These are phyloP conservation scores for Narthecium ossifragum DNA, from an alignment of 106 monocot species.

Conservation along the genomic window DNA sequence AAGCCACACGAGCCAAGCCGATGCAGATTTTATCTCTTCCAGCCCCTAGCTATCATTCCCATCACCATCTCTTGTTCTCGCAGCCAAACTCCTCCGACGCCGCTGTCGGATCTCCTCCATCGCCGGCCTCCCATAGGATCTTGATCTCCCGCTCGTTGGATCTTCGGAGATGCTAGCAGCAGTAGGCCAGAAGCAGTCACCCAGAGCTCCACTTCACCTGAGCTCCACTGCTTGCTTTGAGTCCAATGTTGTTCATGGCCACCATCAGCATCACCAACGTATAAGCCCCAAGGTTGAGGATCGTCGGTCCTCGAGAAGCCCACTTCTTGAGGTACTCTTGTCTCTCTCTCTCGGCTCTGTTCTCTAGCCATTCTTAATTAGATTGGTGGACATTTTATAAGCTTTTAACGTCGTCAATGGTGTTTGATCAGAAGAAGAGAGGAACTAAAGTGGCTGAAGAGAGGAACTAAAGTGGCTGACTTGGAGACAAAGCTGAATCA, in stretches of 20 bases:
- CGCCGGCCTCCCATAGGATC: too few species aligned
- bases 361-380: neutral
- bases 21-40: too few species aligned
- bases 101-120: too few species aligned
- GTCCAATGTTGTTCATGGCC: constrained; percentile 29
- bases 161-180: constrained; percentile 54
- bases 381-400: neutral
- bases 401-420: neutral
- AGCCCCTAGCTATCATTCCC: too few species aligned
- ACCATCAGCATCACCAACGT: too few species aligned
- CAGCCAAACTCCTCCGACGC: too few species aligned
- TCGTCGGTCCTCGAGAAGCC: constrained; percentile 66
- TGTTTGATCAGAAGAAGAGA: constrained; percentile 42
- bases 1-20: too few species aligned
- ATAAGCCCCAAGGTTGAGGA: constrained; percentile 36
- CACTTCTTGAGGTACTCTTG: constrained; percentile 40
- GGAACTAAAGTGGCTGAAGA: too few species aligned
- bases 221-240: constrained; percentile 49
- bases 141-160: too few species aligned
- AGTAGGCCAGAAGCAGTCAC: constrained; percentile 44
- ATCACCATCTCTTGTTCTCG: too few species aligned
- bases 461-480: constrained; percentile 43
- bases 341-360: neutral
- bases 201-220: constrained; percentile 66
- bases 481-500: constrained; percentile 62